phyloP scores from a whole-genome alignment of 164 flowering plant species.

The Protea cynaroides region DNA sequence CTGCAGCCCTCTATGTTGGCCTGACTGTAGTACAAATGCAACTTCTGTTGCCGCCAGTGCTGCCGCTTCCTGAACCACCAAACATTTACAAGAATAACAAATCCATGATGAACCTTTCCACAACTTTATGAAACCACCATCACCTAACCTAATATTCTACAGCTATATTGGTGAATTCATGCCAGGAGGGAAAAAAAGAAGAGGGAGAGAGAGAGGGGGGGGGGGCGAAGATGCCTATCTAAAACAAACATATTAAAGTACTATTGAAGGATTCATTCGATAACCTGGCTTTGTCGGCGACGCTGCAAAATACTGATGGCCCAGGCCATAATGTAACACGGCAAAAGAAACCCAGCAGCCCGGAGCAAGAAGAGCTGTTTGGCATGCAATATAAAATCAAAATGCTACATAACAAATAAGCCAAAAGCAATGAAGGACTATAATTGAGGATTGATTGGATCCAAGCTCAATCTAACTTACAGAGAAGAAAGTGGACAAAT shows the following conservation, averaged over 20 bases:
- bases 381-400: slow-evolving; percentile 6
- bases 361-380: slow-evolving; percentile 86
- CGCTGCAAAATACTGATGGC: slow-evolving; percentile 87
- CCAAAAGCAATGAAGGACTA: not conserved
- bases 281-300: slow-evolving; percentile 73
- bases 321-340: slow-evolving; percentile 97
- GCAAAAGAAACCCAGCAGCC: slow-evolving; percentile 86
- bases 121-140: not conserved
- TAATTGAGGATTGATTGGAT: not conserved
- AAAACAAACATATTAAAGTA: not conserved
- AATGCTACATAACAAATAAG: not conserved
- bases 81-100: not conserved
- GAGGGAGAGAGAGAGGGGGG: too few relatives aligned
- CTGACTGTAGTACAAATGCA: slow-evolving; percentile 78
- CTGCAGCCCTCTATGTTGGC: slow-evolving; percentile 63
- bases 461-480: slow-evolving; percentile 34
- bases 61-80: slow-evolving; percentile 55
- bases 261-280: slow-evolving; percentile 3
- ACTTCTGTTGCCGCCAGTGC: slow-evolving; percentile 88
- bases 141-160: not conserved
- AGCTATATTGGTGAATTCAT: not conserved
- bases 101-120: not conserved
- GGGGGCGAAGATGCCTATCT: too few relatives aligned
- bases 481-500: slow-evolving; percentile 56
- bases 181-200: not conserved